Percentiles rank a stretch among this genome's conserved stretches.
phyloP scores from a whole-genome alignment of 176 grass and related monocot species.

The Musa acuminata region DNA sequence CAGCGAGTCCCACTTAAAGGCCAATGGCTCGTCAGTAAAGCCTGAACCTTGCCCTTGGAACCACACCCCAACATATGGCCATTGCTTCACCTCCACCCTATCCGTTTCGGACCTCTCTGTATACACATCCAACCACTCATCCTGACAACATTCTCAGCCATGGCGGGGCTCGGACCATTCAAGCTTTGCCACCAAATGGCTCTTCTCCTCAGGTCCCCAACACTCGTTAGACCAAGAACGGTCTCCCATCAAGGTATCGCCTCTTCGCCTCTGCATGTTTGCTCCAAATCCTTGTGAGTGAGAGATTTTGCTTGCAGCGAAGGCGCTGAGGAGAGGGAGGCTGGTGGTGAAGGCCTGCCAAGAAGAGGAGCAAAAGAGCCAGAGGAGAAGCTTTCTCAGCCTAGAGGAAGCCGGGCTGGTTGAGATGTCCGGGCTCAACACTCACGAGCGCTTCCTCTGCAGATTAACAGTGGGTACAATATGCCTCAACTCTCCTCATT shows the following conservation, averaged over 20 bases:
- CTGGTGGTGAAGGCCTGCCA: conserved; percentile 6
- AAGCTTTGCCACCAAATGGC: neutral
- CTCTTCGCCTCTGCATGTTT: neutral
- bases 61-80: neutral
- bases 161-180: neutral
- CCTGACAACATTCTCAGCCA: neutral
- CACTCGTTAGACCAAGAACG: neutral
- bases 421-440: conserved; percentile 87
- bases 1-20: too few relatives aligned
- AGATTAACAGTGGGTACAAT: conserved; percentile 47
- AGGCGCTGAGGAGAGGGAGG: neutral
- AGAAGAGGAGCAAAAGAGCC: conserved; percentile 9
- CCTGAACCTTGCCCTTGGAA: neutral
- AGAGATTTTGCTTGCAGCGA: conserved; percentile 7
- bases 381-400: conserved; percentile 60
- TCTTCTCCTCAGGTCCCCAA: neutral
- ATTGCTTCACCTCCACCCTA: neutral
- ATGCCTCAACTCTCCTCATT: neutral
- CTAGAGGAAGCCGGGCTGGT: conserved; percentile 79
- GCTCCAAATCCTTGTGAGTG: neutral
- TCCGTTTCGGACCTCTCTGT: neutral
- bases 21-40: neutral
- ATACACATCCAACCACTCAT: neutral
- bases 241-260: neutral
- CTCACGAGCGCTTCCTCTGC: conserved; percentile 93